Conservation (phyloP, 2,329 filamentous ascomycete genomes). For the Sporothrix protearum region DNA sequence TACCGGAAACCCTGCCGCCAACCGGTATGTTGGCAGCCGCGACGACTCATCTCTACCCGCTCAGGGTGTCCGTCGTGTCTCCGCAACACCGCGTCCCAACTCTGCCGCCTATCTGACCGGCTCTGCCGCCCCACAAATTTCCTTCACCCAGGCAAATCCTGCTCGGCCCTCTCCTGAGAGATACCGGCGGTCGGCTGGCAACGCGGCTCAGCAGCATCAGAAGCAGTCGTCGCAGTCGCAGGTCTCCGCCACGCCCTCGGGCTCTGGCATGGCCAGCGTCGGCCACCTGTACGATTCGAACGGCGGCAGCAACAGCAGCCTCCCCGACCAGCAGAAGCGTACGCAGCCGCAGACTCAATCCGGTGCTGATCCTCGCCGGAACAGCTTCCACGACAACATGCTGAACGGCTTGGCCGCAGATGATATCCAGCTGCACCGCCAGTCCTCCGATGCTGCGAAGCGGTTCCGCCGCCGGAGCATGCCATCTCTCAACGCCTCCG, state of each 20-base stretch:
- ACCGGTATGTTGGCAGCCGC: constrained; percentile 43
- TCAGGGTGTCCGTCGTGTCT: constrained; percentile 40
- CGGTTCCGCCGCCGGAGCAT: constrained; percentile 80
- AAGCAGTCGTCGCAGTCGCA: constrained; percentile 29
- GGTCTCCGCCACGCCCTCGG: constrained; percentile 45
- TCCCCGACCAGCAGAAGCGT: constrained; percentile 35
- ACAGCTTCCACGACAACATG: constrained; percentile 48
- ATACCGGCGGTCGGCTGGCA: constrained; percentile 66
- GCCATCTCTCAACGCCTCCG: constrained; percentile 57
- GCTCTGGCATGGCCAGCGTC: constrained; percentile 52
- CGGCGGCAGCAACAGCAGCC: constrained; percentile 42
- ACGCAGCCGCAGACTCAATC: constrained; percentile 34
- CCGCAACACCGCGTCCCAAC: constrained; percentile 42
- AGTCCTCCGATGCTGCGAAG: constrained; percentile 64
- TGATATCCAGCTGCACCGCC: constrained; percentile 63
- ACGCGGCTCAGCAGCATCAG: constrained; percentile 34
- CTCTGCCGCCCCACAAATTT: constrained; percentile 44
- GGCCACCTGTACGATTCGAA: constrained; percentile 45
- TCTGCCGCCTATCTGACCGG: constrained; percentile 40
- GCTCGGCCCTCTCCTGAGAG: constrained; percentile 73
- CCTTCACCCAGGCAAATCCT: constrained; percentile 54
- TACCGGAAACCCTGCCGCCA: constrained; percentile 34
- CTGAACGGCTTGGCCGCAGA: constrained; percentile 56
- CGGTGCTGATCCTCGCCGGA: constrained; percentile 44
- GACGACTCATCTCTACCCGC: constrained; percentile 50